Conservation (phyloP, 129 eudicot species). For the Tagetes patula region DNA sequence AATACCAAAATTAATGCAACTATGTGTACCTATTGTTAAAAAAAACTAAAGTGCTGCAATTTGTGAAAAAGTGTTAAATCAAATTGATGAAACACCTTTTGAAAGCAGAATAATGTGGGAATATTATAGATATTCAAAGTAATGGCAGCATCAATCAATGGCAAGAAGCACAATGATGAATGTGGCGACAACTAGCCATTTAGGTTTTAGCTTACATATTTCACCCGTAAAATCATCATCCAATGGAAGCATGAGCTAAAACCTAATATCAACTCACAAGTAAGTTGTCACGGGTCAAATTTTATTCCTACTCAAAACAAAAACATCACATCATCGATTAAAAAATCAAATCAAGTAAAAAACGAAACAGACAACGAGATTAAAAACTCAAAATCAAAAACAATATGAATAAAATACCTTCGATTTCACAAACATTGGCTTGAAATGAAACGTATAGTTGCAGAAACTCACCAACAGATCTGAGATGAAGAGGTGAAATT, state of each 20-base stretch:
- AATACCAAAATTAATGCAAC: slow-evolving; percentile 2
- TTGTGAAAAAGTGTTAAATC: slow-evolving; percentile 6
- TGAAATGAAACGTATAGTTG: background rate
- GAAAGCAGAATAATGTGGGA: background rate
- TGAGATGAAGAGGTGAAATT: background rate
- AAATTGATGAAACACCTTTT: background rate
- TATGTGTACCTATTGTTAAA: slow-evolving; percentile 4
- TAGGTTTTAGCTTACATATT: slow-evolving; percentile 5
- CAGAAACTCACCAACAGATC: slow-evolving; percentile 32
- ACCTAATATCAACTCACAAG: slow-evolving; percentile 16
- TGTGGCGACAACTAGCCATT: background rate
- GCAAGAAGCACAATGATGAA: background rate
- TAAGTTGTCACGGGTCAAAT: slow-evolving; percentile 18
- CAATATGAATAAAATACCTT: background rate
- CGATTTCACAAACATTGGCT: slow-evolving; percentile 2
- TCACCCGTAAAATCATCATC: slow-evolving; percentile 8
- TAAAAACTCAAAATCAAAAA: background rate
- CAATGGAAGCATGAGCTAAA: background rate
- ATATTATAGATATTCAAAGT: background rate
- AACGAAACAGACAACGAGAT: background rate
- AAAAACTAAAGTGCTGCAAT: background rate
- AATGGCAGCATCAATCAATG: background rate
- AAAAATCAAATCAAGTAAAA: slow-evolving; percentile 19
- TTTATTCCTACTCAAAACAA: background rate
- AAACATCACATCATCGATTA: slow-evolving; percentile 27